phyloP scores from a whole-genome alignment of 2,329 filamentous ascomycete species.

The Tolypocladium sp. region DNA sequence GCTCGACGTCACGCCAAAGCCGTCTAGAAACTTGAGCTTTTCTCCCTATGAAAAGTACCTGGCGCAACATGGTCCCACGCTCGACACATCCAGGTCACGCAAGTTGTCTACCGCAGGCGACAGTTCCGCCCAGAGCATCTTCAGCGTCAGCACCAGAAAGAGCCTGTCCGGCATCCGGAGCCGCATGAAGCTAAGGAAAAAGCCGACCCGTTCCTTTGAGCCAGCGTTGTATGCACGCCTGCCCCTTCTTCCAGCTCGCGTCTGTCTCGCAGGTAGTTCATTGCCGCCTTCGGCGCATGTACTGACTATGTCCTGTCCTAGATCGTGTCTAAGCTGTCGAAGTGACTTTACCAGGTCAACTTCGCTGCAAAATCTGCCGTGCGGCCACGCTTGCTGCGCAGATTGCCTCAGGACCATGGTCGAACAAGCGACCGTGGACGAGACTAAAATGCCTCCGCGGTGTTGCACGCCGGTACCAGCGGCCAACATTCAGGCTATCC shows the following conservation, averaged over 20 bases:
- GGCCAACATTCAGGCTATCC: slow-evolving; percentile 35
- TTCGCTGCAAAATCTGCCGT: slow-evolving; percentile 40
- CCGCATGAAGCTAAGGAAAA: slow-evolving; percentile 32
- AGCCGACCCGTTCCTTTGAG: slow-evolving; percentile 20
- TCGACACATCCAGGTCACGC: slow-evolving; percentile 26
- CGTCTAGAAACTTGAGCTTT: slow-evolving; percentile 31
- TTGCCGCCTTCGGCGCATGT: not conserved
- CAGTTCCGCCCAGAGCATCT: slow-evolving; percentile 27
- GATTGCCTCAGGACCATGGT: slow-evolving; percentile 45
- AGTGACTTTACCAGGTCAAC: slow-evolving; percentile 37
- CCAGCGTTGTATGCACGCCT: slow-evolving; percentile 18
- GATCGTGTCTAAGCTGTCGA: slow-evolving; percentile 48
- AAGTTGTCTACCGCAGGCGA: slow-evolving; percentile 19
- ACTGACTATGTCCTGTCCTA: slow-evolving; percentile 14
- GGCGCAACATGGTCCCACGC: slow-evolving; percentile 30
- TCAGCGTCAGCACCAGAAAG: slow-evolving; percentile 34
- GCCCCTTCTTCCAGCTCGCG: not conserved
- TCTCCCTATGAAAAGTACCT: slow-evolving; percentile 44
- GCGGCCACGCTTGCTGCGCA: slow-evolving; percentile 49
- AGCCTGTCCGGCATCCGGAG: slow-evolving; percentile 34
- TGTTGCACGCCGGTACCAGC: slow-evolving; percentile 50
- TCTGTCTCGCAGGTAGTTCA: not conserved
- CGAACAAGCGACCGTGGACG: slow-evolving; percentile 43
- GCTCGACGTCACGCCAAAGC: slow-evolving; percentile 15
- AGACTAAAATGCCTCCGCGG: slow-evolving; percentile 52